A percentile compares a stretch with the other conserved stretches of the same genome.
These are phyloP conservation scores for Fusarium mexicanum DNA, from an alignment of 2,329 filamentous ascomycete genomes.

Conservation along the genomic window DNA sequence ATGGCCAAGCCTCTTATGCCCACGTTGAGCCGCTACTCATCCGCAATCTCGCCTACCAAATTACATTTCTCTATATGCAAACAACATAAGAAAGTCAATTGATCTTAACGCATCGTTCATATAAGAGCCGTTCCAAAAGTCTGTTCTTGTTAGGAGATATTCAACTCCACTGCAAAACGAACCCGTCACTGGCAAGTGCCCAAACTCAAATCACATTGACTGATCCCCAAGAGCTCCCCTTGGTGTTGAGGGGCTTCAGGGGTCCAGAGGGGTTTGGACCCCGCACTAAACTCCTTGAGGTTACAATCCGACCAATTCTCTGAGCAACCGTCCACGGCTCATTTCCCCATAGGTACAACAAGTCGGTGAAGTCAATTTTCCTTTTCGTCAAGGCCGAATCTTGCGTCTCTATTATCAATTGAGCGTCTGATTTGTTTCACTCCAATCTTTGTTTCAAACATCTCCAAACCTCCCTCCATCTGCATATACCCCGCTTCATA, in stretches of 20 bases:
- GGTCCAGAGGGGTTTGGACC: conserved; percentile 38
- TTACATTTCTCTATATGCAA: background rate
- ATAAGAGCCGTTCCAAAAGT: background rate
- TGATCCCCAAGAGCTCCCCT: background rate
- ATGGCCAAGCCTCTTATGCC: background rate
- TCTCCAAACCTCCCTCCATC: background rate
- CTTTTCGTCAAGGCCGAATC: background rate
- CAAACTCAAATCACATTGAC: conserved; percentile 11
- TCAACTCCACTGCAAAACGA: background rate
- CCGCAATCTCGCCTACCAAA: conserved; percentile 15
- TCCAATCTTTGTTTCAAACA: background rate
- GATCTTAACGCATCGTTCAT: background rate
- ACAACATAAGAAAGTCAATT: background rate
- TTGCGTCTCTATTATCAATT: background rate
- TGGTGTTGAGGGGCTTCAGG: conserved; percentile 39
- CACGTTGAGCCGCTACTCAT: background rate
- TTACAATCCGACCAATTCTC: conserved; percentile 8
- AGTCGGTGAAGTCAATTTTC: conserved; percentile 41
- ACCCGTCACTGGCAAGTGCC: background rate
- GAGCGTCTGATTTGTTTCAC: background rate
- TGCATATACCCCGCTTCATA: conserved; percentile 19
- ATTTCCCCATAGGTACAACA: conserved; percentile 41
- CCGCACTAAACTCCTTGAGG: conserved; percentile 42
- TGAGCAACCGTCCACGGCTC: conserved; percentile 18
- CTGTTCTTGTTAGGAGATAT: background rate